Evolutionary conservation across 2,329 filamentous ascomycete species (phyloP).

Genomic region (Didymella lethalis): DNA sequence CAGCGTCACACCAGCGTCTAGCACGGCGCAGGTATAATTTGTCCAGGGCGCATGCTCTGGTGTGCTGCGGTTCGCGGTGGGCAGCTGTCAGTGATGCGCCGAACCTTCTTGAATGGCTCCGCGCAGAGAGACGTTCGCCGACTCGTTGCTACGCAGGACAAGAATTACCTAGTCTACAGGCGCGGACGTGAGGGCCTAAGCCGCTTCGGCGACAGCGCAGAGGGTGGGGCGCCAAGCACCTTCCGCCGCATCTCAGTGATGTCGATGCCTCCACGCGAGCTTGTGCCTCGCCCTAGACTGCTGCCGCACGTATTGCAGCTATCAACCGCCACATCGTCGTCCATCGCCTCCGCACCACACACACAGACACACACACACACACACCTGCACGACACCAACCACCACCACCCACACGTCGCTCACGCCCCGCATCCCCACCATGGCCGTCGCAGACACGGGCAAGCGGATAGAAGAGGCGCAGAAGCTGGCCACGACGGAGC

Average conservation of each 20-base stretch:
- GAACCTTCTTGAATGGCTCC: not conserved
- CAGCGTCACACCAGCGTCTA: constrained; percentile 30
- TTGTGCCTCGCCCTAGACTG: constrained; percentile 13
- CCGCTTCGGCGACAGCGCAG: not conserved
- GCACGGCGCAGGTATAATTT: not conserved
- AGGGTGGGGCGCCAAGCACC: constrained; percentile 7
- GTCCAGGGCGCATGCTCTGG: constrained; percentile 1
- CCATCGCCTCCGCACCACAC: constrained; percentile 2
- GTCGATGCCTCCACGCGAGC: constrained; percentile 21
- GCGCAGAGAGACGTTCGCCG: not conserved
- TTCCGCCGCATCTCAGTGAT: constrained; percentile 15
- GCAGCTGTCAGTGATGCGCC: not conserved
- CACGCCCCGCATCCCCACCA: constrained; percentile 19
- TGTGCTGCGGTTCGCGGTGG: not conserved
- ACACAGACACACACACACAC: constrained; percentile 6
- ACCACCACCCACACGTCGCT: constrained; percentile 4
- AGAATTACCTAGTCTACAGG: too few species aligned
- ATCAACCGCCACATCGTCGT: constrained; percentile 19
- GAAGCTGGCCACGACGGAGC: constrained; percentile 80
- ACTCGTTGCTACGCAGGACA: constrained; percentile 6
- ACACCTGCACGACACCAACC: not conserved
- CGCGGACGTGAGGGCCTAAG: not conserved
- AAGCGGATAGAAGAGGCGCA: constrained; percentile 87
- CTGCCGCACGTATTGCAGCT: constrained; percentile 3
- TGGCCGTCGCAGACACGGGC: constrained; percentile 58